These are phyloP conservation scores for Nasturtium officinale DNA, from an alignment of 345 rosid species.

Conservation along the genomic window DNA sequence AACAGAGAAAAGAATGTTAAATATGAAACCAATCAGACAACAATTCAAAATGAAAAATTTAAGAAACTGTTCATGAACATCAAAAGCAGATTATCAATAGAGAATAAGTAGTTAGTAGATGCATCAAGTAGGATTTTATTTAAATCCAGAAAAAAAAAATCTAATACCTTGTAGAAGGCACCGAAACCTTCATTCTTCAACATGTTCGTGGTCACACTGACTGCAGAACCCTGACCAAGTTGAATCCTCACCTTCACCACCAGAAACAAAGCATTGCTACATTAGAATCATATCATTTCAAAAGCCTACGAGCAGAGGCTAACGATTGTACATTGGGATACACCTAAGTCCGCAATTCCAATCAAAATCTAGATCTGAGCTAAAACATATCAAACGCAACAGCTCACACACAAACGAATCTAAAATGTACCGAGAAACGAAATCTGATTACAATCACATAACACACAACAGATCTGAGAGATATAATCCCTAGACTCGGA, in stretches of 20 bases:
- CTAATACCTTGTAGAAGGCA: conserved; percentile 88
- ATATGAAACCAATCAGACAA: conserved; percentile 2
- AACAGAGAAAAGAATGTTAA: neutral
- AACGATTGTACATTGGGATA: conserved; percentile 4
- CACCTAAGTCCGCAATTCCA: neutral
- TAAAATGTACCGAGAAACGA: neutral
- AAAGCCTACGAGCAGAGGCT: neutral
- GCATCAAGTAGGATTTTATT: conserved; percentile 18
- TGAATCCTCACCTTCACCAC: conserved; percentile 92
- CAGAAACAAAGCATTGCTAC: conserved; percentile 14
- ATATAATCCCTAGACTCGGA: conserved; percentile 35
- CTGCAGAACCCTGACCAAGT: conserved; percentile 97
- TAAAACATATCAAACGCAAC: neutral
- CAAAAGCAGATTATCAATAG: neutral
- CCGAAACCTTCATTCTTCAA: conserved; percentile 81
- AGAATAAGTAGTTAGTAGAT: conserved; percentile 2
- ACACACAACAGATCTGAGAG: conserved; percentile 32
- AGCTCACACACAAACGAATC: neutral
- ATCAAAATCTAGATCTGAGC: conserved; percentile 35
- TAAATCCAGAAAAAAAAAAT: neutral
- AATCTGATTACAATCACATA: neutral
- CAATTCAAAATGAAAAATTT: conserved; percentile 10
- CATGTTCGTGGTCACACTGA: conserved; percentile 70
- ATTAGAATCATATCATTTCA: conserved; percentile 14
- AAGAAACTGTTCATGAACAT: conserved; percentile 1